Evolutionary conservation across 129 eudicot species (phyloP).

Genomic region (Tagetes patula): DNA sequence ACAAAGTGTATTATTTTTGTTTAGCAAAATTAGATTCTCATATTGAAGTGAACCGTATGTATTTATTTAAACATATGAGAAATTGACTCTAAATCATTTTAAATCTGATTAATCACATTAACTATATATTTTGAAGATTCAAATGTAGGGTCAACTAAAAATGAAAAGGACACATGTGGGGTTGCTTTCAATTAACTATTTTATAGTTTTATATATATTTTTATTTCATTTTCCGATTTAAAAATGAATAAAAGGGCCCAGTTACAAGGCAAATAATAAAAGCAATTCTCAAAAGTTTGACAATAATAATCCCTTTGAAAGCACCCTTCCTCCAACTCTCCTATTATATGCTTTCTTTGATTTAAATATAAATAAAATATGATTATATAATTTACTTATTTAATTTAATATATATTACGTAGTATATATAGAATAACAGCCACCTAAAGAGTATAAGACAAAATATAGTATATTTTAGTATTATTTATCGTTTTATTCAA

Average conservation of each 20-base stretch:
- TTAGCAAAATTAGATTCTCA: no score
- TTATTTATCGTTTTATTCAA: no score
- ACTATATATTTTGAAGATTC: neutral
- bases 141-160: constrained; percentile 39
- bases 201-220: neutral
- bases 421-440: neutral
- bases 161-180: constrained; percentile 49
- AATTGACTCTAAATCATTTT: neutral
- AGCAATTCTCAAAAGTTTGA: constrained; percentile 48
- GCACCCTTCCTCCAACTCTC: constrained; percentile 54
- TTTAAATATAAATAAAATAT: neutral
- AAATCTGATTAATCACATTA: neutral
- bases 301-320: constrained; percentile 51
- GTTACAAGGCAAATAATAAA: constrained; percentile 47
- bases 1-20: no score
- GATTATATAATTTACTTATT: neutral
- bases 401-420: neutral
- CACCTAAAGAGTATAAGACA: neutral
- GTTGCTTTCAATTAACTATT: constrained; percentile 35
- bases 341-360: neutral
- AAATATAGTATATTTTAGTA: neutral
- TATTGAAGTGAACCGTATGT: no score
- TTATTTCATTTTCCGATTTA: neutral
- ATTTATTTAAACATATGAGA: neutral
- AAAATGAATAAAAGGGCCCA: neutral